Percentiles rank a stretch among this genome's conserved stretches.
These are phyloP conservation scores for Alternaria ethzedia DNA, from an alignment of 2,329 filamentous ascomycete species.

Conservation along the genomic window DNA sequence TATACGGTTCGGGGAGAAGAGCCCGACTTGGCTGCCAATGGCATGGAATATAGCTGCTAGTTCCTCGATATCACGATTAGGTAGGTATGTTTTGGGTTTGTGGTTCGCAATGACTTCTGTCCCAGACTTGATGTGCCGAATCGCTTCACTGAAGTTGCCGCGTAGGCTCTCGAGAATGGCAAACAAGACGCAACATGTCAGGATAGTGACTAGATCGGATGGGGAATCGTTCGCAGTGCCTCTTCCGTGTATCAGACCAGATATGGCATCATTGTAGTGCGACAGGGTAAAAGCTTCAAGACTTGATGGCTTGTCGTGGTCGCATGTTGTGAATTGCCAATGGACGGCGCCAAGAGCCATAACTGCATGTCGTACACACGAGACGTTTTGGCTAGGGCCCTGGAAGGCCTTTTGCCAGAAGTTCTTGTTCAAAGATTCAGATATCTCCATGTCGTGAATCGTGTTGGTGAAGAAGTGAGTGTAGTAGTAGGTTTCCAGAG, in stretches of 20 bases:
- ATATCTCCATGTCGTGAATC: background rate
- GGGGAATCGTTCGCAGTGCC: background rate
- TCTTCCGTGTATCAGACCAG: background rate
- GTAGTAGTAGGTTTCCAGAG: background rate
- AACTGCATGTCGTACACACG: background rate
- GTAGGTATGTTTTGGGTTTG: background rate
- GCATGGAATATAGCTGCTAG: background rate
- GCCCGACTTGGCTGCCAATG: background rate
- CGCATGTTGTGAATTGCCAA: background rate
- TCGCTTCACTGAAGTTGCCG: background rate
- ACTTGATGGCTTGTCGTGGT: background rate
- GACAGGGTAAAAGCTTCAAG: background rate
- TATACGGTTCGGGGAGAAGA: background rate
- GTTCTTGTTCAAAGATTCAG: background rate
- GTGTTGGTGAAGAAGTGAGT: background rate
- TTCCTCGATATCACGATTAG: background rate
- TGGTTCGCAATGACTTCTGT: background rate
- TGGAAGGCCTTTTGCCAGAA: background rate
- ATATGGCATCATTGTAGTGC: background rate
- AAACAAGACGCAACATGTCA: background rate
- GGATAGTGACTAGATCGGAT: background rate
- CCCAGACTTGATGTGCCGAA: background rate
- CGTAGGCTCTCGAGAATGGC: background rate
- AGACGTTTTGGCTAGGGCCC: background rate
- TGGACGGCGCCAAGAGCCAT: background rate